These are phyloP conservation scores for Coprinopsis strossmayeri DNA, from an alignment of 768 basidiomycete genomes.

Conservation along the genomic window DNA sequence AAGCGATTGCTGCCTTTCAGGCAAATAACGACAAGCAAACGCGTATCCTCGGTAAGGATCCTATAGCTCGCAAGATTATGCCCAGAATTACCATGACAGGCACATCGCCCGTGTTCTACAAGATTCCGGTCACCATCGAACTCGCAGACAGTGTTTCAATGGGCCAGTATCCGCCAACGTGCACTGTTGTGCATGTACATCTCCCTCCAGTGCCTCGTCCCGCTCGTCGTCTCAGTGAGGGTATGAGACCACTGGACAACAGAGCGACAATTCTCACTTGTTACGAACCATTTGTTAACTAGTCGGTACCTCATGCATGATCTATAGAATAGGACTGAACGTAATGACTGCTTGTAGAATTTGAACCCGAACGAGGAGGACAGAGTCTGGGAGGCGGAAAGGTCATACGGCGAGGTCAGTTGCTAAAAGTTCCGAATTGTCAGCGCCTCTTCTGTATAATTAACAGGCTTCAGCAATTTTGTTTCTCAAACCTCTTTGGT, in stretches of 20 bases:
- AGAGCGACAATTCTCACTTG: slow-evolving; percentile 20
- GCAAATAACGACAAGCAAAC: slow-evolving; percentile 14
- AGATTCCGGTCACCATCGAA: slow-evolving; percentile 19
- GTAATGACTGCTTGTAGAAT: too few species aligned
- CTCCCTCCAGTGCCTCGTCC: slow-evolving; percentile 16
- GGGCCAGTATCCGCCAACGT: slow-evolving; percentile 15
- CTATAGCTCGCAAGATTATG: slow-evolving; percentile 16
- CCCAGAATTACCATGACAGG: slow-evolving; percentile 26
- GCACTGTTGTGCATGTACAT: slow-evolving; percentile 14
- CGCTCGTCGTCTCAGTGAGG: slow-evolving; percentile 16
- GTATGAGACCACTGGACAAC: slow-evolving; percentile 26
- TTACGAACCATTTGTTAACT: slow-evolving; percentile 31
- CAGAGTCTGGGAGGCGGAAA: too few species aligned
- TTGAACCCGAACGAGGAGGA: too few species aligned
- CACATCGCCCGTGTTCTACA: slow-evolving; percentile 25
- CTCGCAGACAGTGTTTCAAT: slow-evolving; percentile 13
- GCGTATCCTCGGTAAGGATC: slow-evolving; percentile 5
- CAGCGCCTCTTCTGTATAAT: too few species aligned
- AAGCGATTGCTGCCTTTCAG: slow-evolving; percentile 18
- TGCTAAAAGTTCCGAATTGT: too few species aligned
- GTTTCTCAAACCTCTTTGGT: too few species aligned
- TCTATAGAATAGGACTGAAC: too few species aligned
- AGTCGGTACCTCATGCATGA: too few species aligned
- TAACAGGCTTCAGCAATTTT: too few species aligned
- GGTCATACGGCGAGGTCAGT: too few species aligned